Evolutionary conservation across 352 stramenopile species (phyloP), one percentile per base, ranked within the genome.

Genomic region (Pythium angustatum): DNA sequence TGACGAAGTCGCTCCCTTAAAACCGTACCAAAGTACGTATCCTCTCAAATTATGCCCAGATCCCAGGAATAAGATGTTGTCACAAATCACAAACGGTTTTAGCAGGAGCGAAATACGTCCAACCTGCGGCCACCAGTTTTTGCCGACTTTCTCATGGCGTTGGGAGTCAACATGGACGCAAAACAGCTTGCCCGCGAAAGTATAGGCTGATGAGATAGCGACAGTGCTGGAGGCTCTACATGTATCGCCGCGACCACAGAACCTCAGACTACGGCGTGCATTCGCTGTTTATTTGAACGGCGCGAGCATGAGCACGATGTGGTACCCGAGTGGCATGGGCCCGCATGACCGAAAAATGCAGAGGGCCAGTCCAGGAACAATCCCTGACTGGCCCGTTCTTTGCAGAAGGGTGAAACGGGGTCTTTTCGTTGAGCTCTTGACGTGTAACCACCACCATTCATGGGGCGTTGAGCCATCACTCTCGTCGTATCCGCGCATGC

Each of bases 1-100:
- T 68, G 62, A 63, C 52, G 54, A 55, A 38, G 38, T 40, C 3
- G 21, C 47, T 52, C 53, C 41, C 31, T 17, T 59, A 63, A 68
- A 63, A 54, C 61, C 61, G 61, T 2, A 14, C 19, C 15, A 53
- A 31, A 22, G 5, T 14, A 41, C 48, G 30, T 14, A 30, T 11
- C 38, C 38, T 5, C 38, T n/a, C 38, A 21, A 45, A 45, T 41
- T 41, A 17, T 27, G 47, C 27, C 15, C 44, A 61, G 22, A 63
- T 55, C 44, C 56, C 56, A 63, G 56, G 56, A 63, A 56, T 56
- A 63, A 63, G 56, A 56, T 56, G 38, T 53, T 22, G 50, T 47
- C 50, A 34, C 50, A 58, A 47, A 47, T 1, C 50, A 47, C 31
- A 63, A 53, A 44, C 56, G 56, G 44, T 21, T 56, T 47, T 63